A percentile compares a stretch with the other conserved stretches of the same genome.
These are phyloP conservation scores for Santalum album DNA, from an alignment of 164 flowering plant genomes.

Conservation along the genomic window DNA sequence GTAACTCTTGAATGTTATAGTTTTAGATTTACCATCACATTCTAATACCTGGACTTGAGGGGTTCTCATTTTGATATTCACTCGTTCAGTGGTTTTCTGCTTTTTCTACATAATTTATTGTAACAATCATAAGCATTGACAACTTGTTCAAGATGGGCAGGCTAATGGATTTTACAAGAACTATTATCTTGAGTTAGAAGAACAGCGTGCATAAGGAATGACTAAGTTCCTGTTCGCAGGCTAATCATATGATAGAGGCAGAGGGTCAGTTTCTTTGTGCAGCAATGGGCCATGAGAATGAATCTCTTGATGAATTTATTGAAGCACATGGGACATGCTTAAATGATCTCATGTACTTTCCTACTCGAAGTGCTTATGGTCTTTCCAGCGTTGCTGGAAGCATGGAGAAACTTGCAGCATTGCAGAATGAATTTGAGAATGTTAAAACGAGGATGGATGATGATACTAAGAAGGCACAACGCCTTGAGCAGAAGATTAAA, in stretches of 20 bases:
- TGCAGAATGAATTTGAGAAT: slow-evolving; percentile 77
- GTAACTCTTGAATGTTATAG: too few relatives aligned
- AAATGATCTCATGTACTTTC: slow-evolving; percentile 89
- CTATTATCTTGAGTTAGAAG: too few relatives aligned
- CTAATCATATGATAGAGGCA: slow-evolving; percentile 51
- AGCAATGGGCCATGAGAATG: slow-evolving; percentile 91
- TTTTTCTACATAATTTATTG: background rate
- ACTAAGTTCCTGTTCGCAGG: slow-evolving; percentile 34
- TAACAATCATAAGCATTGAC: background rate
- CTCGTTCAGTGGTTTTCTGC: background rate
- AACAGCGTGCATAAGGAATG: background rate
- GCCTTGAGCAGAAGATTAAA: slow-evolving; percentile 73
- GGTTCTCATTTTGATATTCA: too few relatives aligned
- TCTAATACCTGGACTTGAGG: too few relatives aligned
- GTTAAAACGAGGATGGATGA: slow-evolving; percentile 78
- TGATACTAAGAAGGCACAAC: slow-evolving; percentile 74
- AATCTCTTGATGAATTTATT: slow-evolving; percentile 71
- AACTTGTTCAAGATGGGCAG: too few relatives aligned
- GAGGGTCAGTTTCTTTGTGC: slow-evolving; percentile 66
- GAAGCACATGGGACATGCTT: slow-evolving; percentile 84
- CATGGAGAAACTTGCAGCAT: slow-evolving; percentile 70
- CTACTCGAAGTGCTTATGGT: slow-evolving; percentile 77
- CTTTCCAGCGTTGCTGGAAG: slow-evolving; percentile 90
- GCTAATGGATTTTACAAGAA: too few relatives aligned
- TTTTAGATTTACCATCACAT: too few relatives aligned